phyloP scores from a whole-genome alignment of 2,329 filamentous ascomycete species.

The Colletotrichum sp. region DNA sequence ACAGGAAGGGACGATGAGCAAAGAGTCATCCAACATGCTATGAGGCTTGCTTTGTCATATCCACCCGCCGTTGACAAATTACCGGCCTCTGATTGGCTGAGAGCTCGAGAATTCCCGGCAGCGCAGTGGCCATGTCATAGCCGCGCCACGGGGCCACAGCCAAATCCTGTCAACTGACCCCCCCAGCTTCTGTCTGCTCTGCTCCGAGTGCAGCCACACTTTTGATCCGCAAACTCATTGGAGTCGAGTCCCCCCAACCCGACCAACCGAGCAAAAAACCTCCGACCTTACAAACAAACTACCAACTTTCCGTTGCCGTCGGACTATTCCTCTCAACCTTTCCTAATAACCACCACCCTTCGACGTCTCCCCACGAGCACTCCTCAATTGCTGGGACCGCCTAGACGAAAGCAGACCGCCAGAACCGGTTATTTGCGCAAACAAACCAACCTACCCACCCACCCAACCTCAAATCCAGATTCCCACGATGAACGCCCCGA shows the following conservation, averaged over 20 bases:
- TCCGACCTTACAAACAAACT: conserved; percentile 1
- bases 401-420: not conserved
- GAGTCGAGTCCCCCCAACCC: not conserved
- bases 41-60: conserved; percentile 12
- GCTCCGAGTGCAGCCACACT: not conserved
- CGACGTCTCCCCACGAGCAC: not conserved
- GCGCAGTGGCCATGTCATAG: conserved; percentile 16
- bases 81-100: not conserved
- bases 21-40: not conserved
- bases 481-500: conserved; percentile 17
- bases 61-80: conserved; percentile 11
- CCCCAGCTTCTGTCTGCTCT: conserved; percentile 6
- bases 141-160: conserved; percentile 13
- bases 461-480: not conserved
- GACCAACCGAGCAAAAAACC: not conserved
- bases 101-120: not conserved
- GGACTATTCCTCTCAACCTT: not conserved
- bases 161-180: conserved; percentile 14
- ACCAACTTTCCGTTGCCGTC: not conserved
- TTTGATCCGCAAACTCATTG: not conserved
- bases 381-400: not conserved
- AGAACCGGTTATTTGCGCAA: not conserved
- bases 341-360: not conserved
- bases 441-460: not conserved
- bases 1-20: not conserved